Base-by-base conservation (phyloP, 1,139 yeast species). In the Candida sp. region DNA sequence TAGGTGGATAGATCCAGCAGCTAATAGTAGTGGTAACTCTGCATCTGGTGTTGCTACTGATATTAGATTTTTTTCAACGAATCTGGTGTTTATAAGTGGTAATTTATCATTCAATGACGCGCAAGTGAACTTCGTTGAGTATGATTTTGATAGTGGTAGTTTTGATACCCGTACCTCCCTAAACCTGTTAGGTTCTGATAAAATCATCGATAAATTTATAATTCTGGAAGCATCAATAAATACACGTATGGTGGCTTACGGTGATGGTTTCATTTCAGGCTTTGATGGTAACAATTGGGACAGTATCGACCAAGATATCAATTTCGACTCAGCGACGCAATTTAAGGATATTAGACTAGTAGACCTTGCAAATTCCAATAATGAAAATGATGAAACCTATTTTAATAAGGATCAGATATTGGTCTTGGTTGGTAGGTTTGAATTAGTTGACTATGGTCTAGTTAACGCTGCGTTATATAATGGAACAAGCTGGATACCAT, bases 401-500 rank as follows among this genome's bases (percentile, higher is more conserved):
- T 75, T 81, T 44, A 73, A 74, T 36, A 56, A 64, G 5, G 60
- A 74, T 38, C 70, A 77, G 48, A 65, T 79, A 0, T 60, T 90
- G 35, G 57, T 85, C 15, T 76, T 87, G 2, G 69, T 87, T 4
- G 98, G 98, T 15, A 60, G 66, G 35, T 70, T 88, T 42, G 60
- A 65, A 5, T 60, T 87, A 39, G 53, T 66, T 2, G 60, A 61
- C 3, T 81, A 75, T 56, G 96, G 95, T 1, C 59, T 66, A 36
- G 81, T 81, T 1, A 81, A 86, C 43, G 77, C 84, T 25, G 93
- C 95, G 0, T 63, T 83, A 36, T 90, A 66, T 64, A 82, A 88
- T 58, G 93, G 95, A 3, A 55, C 73, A 1, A 49, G 59, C 3
- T 91, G 97, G 97, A 61, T 68, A 30, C 97, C 98, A 5, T 82